Evolutionary conservation across 257 asterid genomes (phyloP).

Genomic region (Solanum medicagineum): DNA sequence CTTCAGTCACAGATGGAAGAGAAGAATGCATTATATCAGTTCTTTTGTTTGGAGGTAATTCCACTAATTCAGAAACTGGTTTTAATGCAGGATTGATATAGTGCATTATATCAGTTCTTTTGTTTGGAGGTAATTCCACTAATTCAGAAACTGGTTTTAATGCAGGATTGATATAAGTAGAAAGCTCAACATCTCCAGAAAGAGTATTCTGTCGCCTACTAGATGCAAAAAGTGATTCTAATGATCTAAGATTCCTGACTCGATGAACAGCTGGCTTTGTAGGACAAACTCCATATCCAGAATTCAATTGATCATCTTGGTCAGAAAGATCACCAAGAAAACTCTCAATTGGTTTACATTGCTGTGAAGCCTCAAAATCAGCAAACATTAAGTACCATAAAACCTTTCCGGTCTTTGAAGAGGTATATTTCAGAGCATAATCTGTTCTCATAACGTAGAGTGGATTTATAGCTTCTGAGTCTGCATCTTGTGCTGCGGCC

Average conservation of each 20-base stretch:
- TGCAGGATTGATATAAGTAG: slow-evolving; percentile 20
- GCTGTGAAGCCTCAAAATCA: slow-evolving; percentile 61
- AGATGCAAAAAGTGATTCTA: slow-evolving; percentile 32
- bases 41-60: slow-evolving; percentile 14
- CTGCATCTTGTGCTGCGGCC: slow-evolving; percentile 25
- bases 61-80: slow-evolving; percentile 15
- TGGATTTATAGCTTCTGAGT: slow-evolving; percentile 29
- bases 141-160: slow-evolving; percentile 12
- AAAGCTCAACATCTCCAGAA: slow-evolving; percentile 31
- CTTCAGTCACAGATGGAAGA: slow-evolving; percentile 19
- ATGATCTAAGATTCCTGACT: slow-evolving; percentile 43
- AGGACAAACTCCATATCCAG: slow-evolving; percentile 25
- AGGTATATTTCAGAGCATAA: slow-evolving; percentile 52
- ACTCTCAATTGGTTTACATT: slow-evolving; percentile 40
- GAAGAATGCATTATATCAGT: slow-evolving; percentile 29
- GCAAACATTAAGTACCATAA: slow-evolving; percentile 78
- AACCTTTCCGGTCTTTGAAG: slow-evolving; percentile 52
- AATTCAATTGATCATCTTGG: slow-evolving; percentile 9
- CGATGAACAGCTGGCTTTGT: slow-evolving; percentile 45
- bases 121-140: slow-evolving; percentile 14
- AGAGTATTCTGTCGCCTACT: slow-evolving; percentile 28
- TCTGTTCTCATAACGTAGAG: slow-evolving; percentile 76
- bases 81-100: slow-evolving; percentile 9
- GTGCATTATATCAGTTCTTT: slow-evolving; percentile 17
- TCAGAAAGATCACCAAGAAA: slow-evolving; percentile 23